Evolutionary conservation across 2,329 filamentous ascomycete genomes (phyloP).

Genomic region (Drechslerella dactyloides): DNA sequence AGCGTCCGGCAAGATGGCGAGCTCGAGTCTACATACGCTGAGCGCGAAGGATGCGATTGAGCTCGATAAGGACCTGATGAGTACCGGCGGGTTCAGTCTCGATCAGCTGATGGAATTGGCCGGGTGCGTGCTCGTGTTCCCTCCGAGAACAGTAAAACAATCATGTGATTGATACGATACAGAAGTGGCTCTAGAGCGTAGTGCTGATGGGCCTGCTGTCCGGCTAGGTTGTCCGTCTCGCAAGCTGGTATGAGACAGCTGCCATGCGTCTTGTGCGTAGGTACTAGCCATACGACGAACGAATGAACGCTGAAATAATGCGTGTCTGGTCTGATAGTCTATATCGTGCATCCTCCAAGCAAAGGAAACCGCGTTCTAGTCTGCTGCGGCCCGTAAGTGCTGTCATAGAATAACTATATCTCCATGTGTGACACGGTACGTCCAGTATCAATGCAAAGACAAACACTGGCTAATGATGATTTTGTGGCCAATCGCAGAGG

Average conservation of each 20-base stretch:
- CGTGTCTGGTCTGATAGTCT: conserved; percentile 66
- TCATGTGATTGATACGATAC: no score
- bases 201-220: neutral
- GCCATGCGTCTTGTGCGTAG: conserved; percentile 1
- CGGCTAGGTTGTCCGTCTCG: conserved; percentile 22
- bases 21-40: conserved; percentile 59
- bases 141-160: no score
- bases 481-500: conserved; percentile 58
- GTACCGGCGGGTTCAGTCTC: conserved; percentile 79
- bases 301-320: conserved; percentile 19
- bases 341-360: conserved; percentile 76
- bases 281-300: neutral
- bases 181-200: no score
- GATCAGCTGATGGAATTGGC: conserved; percentile 98
- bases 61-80: conserved; percentile 94
- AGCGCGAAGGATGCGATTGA: conserved; percentile 85
- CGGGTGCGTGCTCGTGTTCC: conserved; percentile 57
- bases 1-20: conserved; percentile 20
- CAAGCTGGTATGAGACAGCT: conserved; percentile 25
- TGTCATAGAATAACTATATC: no score
- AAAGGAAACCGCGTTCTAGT: conserved; percentile 77
- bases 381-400: conserved; percentile 75
- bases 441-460: no score
- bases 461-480: neutral
- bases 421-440: no score